A percentile compares a stretch with the other conserved stretches of the same genome.
Evolutionary conservation across 805 yeast species (phyloP).

Genomic region (Saturnispora zaruensis): DNA sequence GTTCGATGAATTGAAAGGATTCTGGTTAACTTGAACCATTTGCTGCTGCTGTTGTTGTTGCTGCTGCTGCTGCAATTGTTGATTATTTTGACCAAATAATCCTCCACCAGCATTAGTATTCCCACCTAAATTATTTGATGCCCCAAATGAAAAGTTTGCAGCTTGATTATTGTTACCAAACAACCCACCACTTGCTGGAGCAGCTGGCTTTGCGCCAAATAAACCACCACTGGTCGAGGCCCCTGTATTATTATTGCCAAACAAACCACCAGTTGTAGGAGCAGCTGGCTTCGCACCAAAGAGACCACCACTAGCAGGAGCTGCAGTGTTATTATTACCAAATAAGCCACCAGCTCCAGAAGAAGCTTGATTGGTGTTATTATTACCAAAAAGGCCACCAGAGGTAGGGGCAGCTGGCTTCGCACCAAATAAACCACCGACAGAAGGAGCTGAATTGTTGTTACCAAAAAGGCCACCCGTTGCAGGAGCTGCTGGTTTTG

Average conservation of each 20-base stretch:
- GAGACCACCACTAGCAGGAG: slow-evolving; percentile 17
- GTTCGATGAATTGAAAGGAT: slow-evolving; percentile 78
- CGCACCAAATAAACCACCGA: slow-evolving; percentile 30
- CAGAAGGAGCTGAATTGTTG: slow-evolving; percentile 8
- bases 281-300: slow-evolving; percentile 21
- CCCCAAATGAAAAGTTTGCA: slow-evolving; percentile 32
- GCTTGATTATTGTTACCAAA: slow-evolving; percentile 15
- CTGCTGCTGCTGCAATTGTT: slow-evolving; percentile 19
- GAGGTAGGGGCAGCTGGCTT: slow-evolving; percentile 15
- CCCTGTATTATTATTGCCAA: slow-evolving; percentile 25
- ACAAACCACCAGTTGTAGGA: slow-evolving; percentile 29
- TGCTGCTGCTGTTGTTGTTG: slow-evolving; percentile 19
- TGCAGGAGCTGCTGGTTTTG: slow-evolving; percentile 8
- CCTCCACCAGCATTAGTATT: slow-evolving; percentile 20
- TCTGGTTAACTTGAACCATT: slow-evolving; percentile 32
- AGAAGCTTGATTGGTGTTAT: slow-evolving; percentile 14
- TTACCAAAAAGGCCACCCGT: slow-evolving; percentile 17
- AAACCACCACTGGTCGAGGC: slow-evolving; percentile 11
- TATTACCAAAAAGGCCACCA: slow-evolving; percentile 26
- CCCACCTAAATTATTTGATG: slow-evolving; percentile 20
- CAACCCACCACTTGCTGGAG: slow-evolving; percentile 16
- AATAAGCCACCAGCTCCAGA: slow-evolving; percentile 19
- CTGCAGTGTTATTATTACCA: slow-evolving; percentile 18
- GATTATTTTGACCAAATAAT: slow-evolving; percentile 19
- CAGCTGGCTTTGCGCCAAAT: slow-evolving; percentile 7